Evolutionary conservation across 225 moss, liverwort and hornwort genomes (phyloP), one percentile per base, ranked within the genome.

Genomic region (Physcomitrellopsis africana): DNA sequence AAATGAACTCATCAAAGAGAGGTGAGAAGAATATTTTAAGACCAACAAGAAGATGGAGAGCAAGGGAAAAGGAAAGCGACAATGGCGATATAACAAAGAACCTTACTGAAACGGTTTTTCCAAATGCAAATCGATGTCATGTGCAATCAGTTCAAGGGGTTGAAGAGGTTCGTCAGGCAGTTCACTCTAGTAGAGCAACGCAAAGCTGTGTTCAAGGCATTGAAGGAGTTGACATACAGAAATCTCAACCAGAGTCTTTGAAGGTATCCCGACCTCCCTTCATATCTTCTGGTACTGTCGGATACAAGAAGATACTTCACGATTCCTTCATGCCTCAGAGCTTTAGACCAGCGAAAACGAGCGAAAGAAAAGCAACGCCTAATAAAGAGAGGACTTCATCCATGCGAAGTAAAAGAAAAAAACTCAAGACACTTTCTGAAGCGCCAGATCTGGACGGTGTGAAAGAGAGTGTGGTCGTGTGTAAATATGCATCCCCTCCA

Each of bases 271-370:
- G 84, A 60, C 85, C 88, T 63, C 88, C 85, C 27, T 85, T 88
- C 67, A 80, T 88, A 75, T 69, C 85, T 16, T 88, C 88, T 63
- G 88, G 88, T 57, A 64, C 77, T 16, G 26, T 75, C 72, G 85
- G 87, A 51, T 84, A 85, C 77, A 85, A 75, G 77, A 85, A 84
- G 65, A 59, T 78, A 19, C 65, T 74, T 56, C 49, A 80, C 20
- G 75, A 53, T 45, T 68, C 79, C 18, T 69, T 77, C 16, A 68
- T 73, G 43, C 18, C 82, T 67, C 84, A 75, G 54, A 56, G 74
- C 69, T 69, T 61, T 46, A 80, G 82, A 63, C 49, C 72, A 75
- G 4, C 32, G 32, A 37, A 37, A 37, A 60, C 56, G 75, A 78
- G 51, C n/a, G 81, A 59, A 41, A 57, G 44, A 26, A 84, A 76